These are phyloP conservation scores for Pseudogymnoascus sp. DNA, from an alignment of 2,329 filamentous ascomycete genomes.

Conservation along the genomic window DNA sequence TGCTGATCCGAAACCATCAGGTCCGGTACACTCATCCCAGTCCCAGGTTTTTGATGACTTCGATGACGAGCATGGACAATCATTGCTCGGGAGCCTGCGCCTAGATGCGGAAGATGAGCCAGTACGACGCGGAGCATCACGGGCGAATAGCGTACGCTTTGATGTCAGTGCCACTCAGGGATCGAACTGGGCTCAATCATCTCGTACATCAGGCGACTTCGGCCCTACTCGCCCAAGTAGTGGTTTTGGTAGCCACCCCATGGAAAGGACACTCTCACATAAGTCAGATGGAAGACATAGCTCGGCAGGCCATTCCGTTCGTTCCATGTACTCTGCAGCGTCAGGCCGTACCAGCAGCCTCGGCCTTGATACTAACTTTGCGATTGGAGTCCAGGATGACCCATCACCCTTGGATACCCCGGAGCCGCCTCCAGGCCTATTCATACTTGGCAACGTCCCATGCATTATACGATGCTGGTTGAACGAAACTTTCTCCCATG, in stretches of 20 bases:
- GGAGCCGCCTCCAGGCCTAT: constrained; percentile 72
- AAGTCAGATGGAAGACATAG: constrained; percentile 94
- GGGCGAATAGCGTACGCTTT: constrained; percentile 95
- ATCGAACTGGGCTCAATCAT: constrained; percentile 74
- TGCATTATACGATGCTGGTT: constrained; percentile 96
- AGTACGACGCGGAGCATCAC: constrained; percentile 75
- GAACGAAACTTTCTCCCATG: constrained; percentile 81
- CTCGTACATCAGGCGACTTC: constrained; percentile 76
- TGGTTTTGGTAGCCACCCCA: constrained; percentile 65
- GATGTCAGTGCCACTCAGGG: constrained; percentile 91
- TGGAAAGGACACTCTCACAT: constrained; percentile 89
- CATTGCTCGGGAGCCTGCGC: constrained; percentile 70
- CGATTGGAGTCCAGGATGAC: constrained; percentile 52
- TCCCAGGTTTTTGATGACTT: constrained; percentile 83
- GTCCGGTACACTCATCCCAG: constrained; percentile 69
- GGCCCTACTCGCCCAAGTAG: constrained; percentile 69
- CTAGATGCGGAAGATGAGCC: constrained; percentile 83
- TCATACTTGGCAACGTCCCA: constrained; percentile 79
- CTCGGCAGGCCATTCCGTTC: constrained; percentile 75
- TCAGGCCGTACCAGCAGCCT: constrained; percentile 82
- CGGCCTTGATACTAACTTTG: constrained; percentile 67
- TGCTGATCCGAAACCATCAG: constrained; percentile 37
- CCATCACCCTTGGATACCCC: constrained; percentile 65
- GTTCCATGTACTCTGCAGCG: constrained; percentile 60
- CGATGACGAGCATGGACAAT: constrained; percentile 73